phyloP scores from a whole-genome alignment of 2,329 filamentous ascomycete species.

The Colletotrichum sp. region DNA sequence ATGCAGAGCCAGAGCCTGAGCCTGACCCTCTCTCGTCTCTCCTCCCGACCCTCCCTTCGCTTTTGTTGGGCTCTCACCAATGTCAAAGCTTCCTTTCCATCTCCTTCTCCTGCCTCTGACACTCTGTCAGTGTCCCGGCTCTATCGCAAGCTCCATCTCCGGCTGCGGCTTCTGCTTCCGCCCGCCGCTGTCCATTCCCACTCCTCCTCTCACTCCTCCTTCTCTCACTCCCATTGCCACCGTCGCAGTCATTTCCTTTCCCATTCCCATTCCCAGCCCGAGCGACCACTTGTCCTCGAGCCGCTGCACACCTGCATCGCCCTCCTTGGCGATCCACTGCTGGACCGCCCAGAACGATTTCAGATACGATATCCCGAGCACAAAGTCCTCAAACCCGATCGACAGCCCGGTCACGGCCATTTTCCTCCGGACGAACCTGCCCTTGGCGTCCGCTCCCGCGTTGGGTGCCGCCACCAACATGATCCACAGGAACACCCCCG shows the following conservation, averaged over 20 bases:
- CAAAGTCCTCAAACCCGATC: conserved; percentile 31
- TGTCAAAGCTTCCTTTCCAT: not conserved
- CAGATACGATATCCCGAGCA: conserved; percentile 28
- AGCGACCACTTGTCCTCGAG: conserved; percentile 16
- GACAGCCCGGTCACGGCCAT: conserved; percentile 30
- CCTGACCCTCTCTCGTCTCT: not conserved
- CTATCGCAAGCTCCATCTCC: not conserved
- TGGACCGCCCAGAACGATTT: conserved; percentile 31
- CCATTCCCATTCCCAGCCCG: not conserved
- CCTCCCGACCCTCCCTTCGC: not conserved
- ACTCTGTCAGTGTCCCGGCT: not conserved
- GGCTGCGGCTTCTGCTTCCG: not conserved
- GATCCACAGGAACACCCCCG: conserved; percentile 35
- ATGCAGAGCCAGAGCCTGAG: not conserved
- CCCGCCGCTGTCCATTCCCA: not conserved
- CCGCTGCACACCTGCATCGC: conserved; percentile 1
- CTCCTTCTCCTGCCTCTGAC: not conserved
- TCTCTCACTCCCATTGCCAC: not conserved
- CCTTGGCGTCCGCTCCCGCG: conserved; percentile 26
- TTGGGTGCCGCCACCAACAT: conserved; percentile 30
- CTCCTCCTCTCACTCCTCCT: not conserved
- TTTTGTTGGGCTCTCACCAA: not conserved
- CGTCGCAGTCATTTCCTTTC: not conserved
- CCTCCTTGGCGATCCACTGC: conserved; percentile 28
- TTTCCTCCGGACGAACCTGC: conserved; percentile 32